These are phyloP conservation scores for Ceratocystis ficicola DNA, from an alignment of 2,329 filamentous ascomycete species.

Conservation along the genomic window DNA sequence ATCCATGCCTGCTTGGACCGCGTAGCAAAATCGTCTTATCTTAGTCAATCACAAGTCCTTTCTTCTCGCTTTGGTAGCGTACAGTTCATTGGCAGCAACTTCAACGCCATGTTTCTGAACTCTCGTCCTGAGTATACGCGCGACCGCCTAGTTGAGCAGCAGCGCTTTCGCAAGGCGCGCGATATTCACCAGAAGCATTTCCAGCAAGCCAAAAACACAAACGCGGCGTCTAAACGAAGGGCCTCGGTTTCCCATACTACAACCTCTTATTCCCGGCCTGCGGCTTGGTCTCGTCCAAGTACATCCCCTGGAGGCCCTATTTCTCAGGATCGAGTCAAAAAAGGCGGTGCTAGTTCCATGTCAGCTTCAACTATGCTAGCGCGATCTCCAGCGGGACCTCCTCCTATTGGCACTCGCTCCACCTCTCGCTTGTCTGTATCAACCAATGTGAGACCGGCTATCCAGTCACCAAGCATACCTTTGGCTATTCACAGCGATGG, in stretches of 20 bases:
- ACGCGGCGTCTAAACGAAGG: neutral
- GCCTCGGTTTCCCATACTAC: neutral
- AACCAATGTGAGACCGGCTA: neutral
- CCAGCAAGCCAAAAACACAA: neutral
- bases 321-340: constrained; percentile 13
- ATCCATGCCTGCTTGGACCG: constrained; percentile 17
- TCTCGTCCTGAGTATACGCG: constrained; percentile 8
- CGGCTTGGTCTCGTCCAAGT: neutral
- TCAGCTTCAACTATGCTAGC: neutral
- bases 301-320: neutral
- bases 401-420: neutral
- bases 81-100: constrained; percentile 17
- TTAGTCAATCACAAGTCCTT: constrained; percentile 8
- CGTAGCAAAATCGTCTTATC: constrained; percentile 7
- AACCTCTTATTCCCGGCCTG: neutral
- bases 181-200: neutral
- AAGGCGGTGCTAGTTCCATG: neutral
- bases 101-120: constrained; percentile 16
- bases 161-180: constrained; percentile 13
- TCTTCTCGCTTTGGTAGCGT: neutral
- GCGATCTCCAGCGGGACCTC: neutral
- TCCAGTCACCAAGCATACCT: neutral
- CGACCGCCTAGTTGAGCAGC: constrained; percentile 13
- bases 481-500: constrained; percentile 9
- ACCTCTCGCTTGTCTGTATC: neutral